Conservation (phyloP, 2,329 filamentous ascomycete species). For the Penicillium concentricum region DNA sequence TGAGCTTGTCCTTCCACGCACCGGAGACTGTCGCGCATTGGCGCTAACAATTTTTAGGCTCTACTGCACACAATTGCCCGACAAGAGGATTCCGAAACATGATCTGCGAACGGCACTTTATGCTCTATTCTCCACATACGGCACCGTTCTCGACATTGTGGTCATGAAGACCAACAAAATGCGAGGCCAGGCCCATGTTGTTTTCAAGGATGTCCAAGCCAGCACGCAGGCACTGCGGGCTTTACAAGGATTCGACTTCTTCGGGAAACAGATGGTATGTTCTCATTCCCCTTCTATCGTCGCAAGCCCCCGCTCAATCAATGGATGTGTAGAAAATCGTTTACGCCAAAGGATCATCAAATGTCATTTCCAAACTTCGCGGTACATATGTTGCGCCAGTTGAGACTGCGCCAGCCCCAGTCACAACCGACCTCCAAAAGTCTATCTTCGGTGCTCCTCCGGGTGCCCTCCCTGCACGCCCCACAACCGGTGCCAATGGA, state of each 20-base stretch:
- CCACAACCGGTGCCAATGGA: conserved; percentile 42
- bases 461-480: conserved; percentile 50
- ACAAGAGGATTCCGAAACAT: conserved; percentile 78
- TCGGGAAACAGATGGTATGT: conserved; percentile 80
- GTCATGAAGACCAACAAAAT: conserved; percentile 86
- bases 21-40: conserved; percentile 4
- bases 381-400: conserved; percentile 77
- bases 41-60: conserved; percentile 57
- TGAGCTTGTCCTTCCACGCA: conserved; percentile 44
- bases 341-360: conserved; percentile 86
- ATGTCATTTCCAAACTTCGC: conserved; percentile 86
- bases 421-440: conserved; percentile 72
- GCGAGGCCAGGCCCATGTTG: conserved; percentile 92
- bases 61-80: conserved; percentile 84
- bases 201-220: conserved; percentile 85
- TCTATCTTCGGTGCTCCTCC: conserved; percentile 71
- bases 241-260: conserved; percentile 80
- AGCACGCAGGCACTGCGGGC: conserved; percentile 91
- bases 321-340: conserved; percentile 67
- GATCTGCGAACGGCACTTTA: conserved; percentile 87
- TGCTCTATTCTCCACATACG: conserved; percentile 90
- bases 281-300: not conserved
- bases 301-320: conserved; percentile 4
- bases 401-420: conserved; percentile 47
- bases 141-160: conserved; percentile 86